These are phyloP conservation scores for Acrocalymma vagum DNA, from an alignment of 2,329 filamentous ascomycete species.

Conservation along the genomic window DNA sequence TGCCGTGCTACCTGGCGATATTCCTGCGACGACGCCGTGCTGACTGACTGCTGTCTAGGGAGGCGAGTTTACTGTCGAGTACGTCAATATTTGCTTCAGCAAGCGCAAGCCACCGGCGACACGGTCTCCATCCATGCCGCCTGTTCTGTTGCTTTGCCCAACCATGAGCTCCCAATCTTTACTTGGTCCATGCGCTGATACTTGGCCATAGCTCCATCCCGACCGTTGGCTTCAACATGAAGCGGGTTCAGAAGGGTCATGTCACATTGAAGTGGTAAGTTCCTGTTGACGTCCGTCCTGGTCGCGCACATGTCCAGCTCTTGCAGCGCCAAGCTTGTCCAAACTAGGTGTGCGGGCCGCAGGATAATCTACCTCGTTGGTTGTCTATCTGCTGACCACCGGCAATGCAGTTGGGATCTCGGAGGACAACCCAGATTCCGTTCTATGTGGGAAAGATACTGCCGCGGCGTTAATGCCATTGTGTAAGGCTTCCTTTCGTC, in stretches of 20 bases:
- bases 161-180: constrained; percentile 31
- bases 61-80: constrained; percentile 99
- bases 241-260: constrained; percentile 96
- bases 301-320: constrained; percentile 47
- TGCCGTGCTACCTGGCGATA: constrained; percentile 33
- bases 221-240: constrained; percentile 99
- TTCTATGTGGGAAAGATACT: constrained; percentile 99
- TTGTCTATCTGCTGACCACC: constrained; percentile 46
- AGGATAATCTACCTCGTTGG: constrained; percentile 36
- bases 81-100: constrained; percentile 59
- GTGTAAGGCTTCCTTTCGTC: constrained; percentile 64
- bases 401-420: constrained; percentile 79
- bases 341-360: constrained; percentile 39
- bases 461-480: constrained; percentile 95
- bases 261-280: constrained; percentile 92
- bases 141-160: constrained; percentile 37
- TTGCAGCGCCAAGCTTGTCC: constrained; percentile 45
- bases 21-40: constrained; percentile 26
- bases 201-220: constrained; percentile 82
- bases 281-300: constrained; percentile 31
- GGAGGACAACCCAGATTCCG: constrained; percentile 96
- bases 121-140: constrained; percentile 35
- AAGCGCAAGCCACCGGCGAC: constrained; percentile 35
- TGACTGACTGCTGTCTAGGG: constrained; percentile 68
- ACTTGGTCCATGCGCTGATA: constrained; percentile 46